phyloP scores from a whole-genome alignment of 2,329 filamentous ascomycete genomes.

The Aspergillus hiratsukae region DNA sequence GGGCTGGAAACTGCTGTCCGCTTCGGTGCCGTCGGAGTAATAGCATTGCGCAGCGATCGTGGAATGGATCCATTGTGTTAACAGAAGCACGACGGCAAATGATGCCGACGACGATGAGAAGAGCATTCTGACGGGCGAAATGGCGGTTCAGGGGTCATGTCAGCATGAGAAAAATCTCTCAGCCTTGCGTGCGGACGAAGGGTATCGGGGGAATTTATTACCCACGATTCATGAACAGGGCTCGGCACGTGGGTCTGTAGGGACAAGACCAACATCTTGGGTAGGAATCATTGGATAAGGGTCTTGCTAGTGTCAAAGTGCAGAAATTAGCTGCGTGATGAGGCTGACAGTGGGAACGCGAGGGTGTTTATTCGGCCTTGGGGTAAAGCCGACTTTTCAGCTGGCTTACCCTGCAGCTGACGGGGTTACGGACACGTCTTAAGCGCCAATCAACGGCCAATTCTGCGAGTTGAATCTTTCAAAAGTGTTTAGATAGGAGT shows the following conservation, averaged over 20 bases:
- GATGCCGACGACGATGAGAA: neutral
- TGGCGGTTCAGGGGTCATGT: neutral
- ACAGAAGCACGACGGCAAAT: neutral
- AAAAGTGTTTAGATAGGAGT: neutral
- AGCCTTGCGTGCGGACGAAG: neutral
- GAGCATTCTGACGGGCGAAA: neutral
- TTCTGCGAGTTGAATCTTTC: neutral
- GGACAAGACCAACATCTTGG: neutral
- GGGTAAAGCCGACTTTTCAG: neutral
- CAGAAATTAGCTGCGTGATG: neutral
- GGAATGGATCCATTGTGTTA: neutral
- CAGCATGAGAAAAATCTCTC: neutral
- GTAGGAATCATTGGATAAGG: neutral
- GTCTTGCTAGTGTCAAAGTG: neutral
- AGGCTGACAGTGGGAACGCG: neutral
- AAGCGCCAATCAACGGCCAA: neutral
- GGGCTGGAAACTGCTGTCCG: neutral
- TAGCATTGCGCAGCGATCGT: neutral
- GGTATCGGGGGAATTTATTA: neutral
- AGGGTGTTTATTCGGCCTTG: neutral
- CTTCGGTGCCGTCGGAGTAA: neutral
- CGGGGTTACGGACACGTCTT: neutral
- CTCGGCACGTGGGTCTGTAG: neutral
- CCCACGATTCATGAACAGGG: neutral
- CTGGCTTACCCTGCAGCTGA: neutral